Conservation (phyloP, 1,139 yeast species). For the Magnusiomyces suaveolens region DNA sequence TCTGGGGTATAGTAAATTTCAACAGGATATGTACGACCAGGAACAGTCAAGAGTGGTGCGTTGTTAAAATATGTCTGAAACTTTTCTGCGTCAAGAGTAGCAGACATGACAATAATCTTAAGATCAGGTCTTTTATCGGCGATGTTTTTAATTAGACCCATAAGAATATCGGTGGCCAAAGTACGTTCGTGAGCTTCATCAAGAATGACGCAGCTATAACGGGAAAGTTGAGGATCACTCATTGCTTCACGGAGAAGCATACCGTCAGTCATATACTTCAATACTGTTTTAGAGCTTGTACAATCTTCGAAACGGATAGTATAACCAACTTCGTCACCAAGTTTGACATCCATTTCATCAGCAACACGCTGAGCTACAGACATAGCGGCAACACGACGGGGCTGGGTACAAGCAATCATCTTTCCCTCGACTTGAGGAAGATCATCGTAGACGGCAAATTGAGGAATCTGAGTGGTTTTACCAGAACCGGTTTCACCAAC, state of each 20-base stretch:
- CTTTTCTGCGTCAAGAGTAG: conserved; percentile 94
- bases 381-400: conserved; percentile 97
- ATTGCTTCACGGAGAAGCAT: conserved; percentile 94
- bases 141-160: conserved; percentile 88
- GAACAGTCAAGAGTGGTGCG: conserved; percentile 92
- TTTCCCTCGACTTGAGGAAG: conserved; percentile 72
- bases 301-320: conserved; percentile 88
- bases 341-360: conserved; percentile 83
- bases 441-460: conserved; percentile 86
- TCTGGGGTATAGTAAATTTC: conserved; percentile 96
- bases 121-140: conserved; percentile 72
- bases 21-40: conserved; percentile 97
- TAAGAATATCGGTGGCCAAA: conserved; percentile 87
- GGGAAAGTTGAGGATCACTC: conserved; percentile 77
- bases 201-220: conserved; percentile 81
- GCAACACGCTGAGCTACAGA: conserved; percentile 95
- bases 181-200: conserved; percentile 99
- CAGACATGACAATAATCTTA: conserved; percentile 92
- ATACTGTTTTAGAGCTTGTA: conserved; percentile 65
- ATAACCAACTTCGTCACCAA: conserved; percentile 92
- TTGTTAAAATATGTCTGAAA: conserved; percentile 81
- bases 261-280: conserved; percentile 98
- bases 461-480: conserved; percentile 95
- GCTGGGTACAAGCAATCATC: conserved; percentile 93
- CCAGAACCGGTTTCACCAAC: conserved; percentile 99